Base-by-base conservation (phyloP, 306 rosid genomes). In the Malus domestica region DNA sequence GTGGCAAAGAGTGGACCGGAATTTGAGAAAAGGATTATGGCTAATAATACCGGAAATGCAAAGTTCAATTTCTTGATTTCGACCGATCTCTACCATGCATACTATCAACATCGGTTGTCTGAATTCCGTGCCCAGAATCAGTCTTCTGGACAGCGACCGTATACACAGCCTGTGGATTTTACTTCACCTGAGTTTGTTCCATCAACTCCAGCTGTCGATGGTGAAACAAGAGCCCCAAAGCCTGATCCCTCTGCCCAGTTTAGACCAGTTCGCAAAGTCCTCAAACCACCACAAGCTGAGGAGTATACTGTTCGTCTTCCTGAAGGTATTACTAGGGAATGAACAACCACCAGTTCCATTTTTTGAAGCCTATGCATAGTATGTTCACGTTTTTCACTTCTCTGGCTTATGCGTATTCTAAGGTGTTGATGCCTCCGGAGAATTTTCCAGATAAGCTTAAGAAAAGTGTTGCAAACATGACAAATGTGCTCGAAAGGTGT, bases 331-430 rank as follows among this genome's bases (percentile, higher is more conserved):
- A 92, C 97, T 10, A 97, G 98, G 59, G 98, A 95, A 91, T 84
- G 73, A 95, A 90, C 75, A 95, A 89, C 74, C 90, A 95, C 35
- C 97, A 92, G 71, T 95, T 95, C 80, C 98, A 95, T 86, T 95
- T 95, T 85, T 42, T 95, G 86, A 95, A 95, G 82, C 97, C 98
- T 10, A 92, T 93, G 44, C 98, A 95, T 82, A 90, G 98, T 72
- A 92, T 90, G 97, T 95, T 95, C 78, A 95, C 90, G 15, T 92
- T 95, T 87, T 95, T 95, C 67, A 90, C 98, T 60, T 92, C 97
- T 23, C 93, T 95, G 76, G 97, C 97, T 4, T 97, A 92, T 89
- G 96, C 97, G 2, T 92, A 92, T 82, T 95, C 98, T 0, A 92
- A 90, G 84, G 98, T 92, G 68, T 78, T 95, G 87, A 92, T 95